Evolutionary conservation across 495 filamentous ascomycete species (phyloP), one percentile per base, ranked within the genome.

Genomic region (Xylaria curta): DNA sequence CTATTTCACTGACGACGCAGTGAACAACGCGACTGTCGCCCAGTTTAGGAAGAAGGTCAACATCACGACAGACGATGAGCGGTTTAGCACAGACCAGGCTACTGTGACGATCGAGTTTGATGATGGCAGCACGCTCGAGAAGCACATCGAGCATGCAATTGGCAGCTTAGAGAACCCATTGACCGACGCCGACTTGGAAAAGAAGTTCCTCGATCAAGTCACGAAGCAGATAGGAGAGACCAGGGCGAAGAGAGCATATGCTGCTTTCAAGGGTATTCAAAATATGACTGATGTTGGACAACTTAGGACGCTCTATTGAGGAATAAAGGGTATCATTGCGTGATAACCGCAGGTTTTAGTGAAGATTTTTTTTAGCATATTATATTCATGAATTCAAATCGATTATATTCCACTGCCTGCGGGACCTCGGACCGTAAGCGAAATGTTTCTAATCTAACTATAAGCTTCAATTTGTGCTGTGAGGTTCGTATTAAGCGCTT

Each of bases 111-210:
- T 85, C 0, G 72, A 73, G 9, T 75, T 85, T 60, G 60, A 76
- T 13, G 79, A 83, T 54, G 79, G 80, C 7, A 79, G 68, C 15
- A 69, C 77, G n/a, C 26, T 81, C 9, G 79, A 83, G 69, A 85
- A 85, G 70, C 81, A 81, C 73, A 72, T 88, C 31, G 70, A 83
- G 53, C 84, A 88, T 78, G 85, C 86, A 0, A 80, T 88, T 36
- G 86, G 86, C 0, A 87, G 84, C 73, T 66, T 87, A 33, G 82
- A 85, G 33, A 73, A 78, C 47, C 85, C 86, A 0, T 78, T 88
- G 81, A 82, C 77, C 0, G 82, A 85, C 59, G 75, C 75, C 0
- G 79, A 83, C 53, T 68, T 89, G 61, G 76, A 77, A 59, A 75
- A 74, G 65, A 88, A 89, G 70, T 88, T 88, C 53, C 46, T 79